These are phyloP conservation scores for Whalleya microplaca DNA, from an alignment of 2,329 filamentous ascomycete genomes.

Conservation along the genomic window DNA sequence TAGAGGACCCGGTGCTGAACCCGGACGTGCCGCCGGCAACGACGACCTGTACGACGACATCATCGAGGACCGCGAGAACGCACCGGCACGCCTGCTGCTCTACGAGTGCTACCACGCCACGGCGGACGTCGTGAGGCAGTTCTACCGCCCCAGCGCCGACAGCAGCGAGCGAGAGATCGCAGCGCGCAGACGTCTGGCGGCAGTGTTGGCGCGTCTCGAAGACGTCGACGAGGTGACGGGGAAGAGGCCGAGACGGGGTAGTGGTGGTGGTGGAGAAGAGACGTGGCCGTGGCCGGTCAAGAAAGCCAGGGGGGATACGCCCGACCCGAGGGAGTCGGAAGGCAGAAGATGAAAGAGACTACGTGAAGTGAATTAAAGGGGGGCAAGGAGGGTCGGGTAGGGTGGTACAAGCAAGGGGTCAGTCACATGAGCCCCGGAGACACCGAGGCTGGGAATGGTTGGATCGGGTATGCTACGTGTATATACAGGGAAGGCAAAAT, in stretches of 20 bases:
- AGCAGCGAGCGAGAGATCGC: constrained; percentile 56
- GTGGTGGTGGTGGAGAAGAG: constrained; percentile 44
- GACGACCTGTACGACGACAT: constrained; percentile 29
- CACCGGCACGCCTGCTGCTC: constrained; percentile 52
- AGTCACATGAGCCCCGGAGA: no score
- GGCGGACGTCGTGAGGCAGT: constrained; percentile 56
- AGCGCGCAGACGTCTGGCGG: constrained; percentile 54
- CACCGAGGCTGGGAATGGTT: no score
- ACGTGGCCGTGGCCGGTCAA: constrained; percentile 52
- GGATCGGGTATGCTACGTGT: no score
- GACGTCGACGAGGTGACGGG: constrained; percentile 40
- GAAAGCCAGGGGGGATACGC: constrained; percentile 39
- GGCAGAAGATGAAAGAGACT: not conserved
- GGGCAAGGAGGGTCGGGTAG: no score
- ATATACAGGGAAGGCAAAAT: not conserved
- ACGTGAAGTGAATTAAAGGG: no score
- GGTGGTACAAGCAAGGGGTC: no score
- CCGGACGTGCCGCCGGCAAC: constrained; percentile 14
- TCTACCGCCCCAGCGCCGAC: constrained; percentile 53
- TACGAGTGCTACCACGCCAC: constrained; percentile 63
- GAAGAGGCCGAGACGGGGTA: constrained; percentile 42
- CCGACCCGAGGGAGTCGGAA: not conserved
- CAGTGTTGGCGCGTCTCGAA: constrained; percentile 51
- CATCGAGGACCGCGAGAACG: constrained; percentile 49
- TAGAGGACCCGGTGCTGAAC: not conserved